These are phyloP conservation scores for Esteya vermicola DNA, from an alignment of 2,329 filamentous ascomycete species.

Conservation along the genomic window DNA sequence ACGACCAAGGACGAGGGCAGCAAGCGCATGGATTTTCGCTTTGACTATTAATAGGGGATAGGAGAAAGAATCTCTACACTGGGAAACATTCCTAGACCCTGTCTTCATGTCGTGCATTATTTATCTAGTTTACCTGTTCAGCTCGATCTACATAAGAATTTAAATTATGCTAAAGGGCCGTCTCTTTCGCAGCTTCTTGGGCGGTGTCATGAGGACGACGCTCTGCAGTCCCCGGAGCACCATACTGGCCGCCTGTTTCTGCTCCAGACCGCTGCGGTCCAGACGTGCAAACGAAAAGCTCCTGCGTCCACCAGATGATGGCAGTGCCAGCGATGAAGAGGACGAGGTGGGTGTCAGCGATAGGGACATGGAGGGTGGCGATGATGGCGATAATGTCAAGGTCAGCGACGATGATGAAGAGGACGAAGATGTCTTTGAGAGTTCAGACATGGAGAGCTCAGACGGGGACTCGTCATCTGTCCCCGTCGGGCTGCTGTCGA, in stretches of 20 bases:
- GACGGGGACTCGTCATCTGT: neutral
- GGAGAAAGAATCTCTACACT: too few relatives aligned
- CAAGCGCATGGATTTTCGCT: conserved; percentile 20
- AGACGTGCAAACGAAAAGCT: neutral
- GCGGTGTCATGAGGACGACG: neutral
- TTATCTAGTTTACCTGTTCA: too few relatives aligned
- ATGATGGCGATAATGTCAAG: neutral
- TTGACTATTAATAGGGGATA: conserved; percentile 18
- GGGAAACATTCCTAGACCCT: too few relatives aligned
- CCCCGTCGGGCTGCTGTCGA: neutral
- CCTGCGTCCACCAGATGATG: neutral
- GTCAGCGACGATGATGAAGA: too few relatives aligned
- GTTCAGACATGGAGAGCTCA: too few relatives aligned
- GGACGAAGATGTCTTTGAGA: too few relatives aligned
- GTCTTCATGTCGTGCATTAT: too few relatives aligned
- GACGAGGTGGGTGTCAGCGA: neutral
- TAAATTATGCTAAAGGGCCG: neutral
- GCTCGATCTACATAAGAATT: too few relatives aligned
- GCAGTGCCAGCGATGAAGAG: neutral
- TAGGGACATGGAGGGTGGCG: neutral
- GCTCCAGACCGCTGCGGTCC: neutral
- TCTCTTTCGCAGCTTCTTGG: neutral
- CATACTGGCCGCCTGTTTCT: neutral
- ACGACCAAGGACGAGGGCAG: conserved; percentile 19
- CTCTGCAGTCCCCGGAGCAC: neutral